Evolutionary conservation across 2,329 filamentous ascomycete species (phyloP), one percentile per base, ranked within the genome.

Genomic region (Xylariaceae sp.): DNA sequence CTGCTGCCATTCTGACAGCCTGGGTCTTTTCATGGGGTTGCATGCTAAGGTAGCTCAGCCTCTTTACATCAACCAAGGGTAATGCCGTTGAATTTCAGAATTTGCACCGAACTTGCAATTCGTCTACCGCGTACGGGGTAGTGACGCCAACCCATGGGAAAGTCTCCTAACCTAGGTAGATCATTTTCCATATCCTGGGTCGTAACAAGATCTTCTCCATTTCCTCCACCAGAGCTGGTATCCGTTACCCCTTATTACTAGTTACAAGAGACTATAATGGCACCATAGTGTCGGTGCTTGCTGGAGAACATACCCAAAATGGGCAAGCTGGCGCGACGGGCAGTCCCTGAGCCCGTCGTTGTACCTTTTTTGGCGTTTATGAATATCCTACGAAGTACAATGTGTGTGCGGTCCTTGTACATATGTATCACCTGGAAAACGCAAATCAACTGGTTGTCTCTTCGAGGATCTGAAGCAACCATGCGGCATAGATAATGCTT

Each of bases 401-500:
- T 23, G 47, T 49, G 40, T 55, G 56, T 59, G 56, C 37, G 44
- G 44, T 37, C 42, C 43, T 48, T n/a, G n/a, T n/a, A n/a, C n/a
- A n/a, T n/a, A n/a, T 48, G 54, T 57, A 52, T 48, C 44, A 44
- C 48, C 21, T 46, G 43, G 42, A 37, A 16, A 37, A 43, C 40
- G 43, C 32, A 47, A 52, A 49, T 48, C 55, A 52, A 62, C 52
- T 56, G 55, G 48, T 48, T 52, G 40, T 40, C 32, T 49, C 43
- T 29, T 26, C 52, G 29, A 59, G 54, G 60, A 60, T 58, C 44
- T 56, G 45, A 57, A 49, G 55, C 47, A 50, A 51, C 47, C 45
- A 55, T 62, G 57, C 46, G 52, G 57, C 54, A 60, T 52, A 56
- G 55, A 47, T n/a, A 44, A 47, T 20, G 43, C 19, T 54, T 26